Evolutionary conservation across 2,329 filamentous ascomycete genomes (phyloP).

Genomic region (Thyridium curvatum): DNA sequence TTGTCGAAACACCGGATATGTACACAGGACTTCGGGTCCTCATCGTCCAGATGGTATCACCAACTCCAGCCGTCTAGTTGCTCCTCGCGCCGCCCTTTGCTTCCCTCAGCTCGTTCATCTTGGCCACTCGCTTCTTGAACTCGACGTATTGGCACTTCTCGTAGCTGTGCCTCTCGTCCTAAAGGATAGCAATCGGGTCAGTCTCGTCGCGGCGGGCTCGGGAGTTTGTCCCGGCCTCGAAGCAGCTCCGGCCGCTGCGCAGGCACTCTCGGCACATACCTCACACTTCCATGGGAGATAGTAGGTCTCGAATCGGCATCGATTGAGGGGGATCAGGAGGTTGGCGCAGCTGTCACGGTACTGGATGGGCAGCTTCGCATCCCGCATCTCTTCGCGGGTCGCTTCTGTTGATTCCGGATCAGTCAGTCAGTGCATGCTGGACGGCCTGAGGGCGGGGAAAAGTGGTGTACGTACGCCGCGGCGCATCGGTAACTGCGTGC

Average conservation of each 20-base stretch:
- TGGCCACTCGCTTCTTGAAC: conserved; percentile 96
- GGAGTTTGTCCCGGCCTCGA: no score
- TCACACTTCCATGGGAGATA: conserved; percentile 98
- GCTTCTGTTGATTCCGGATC: conserved; percentile 47
- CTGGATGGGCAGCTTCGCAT: conserved; percentile 76
- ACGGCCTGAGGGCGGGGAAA: no score
- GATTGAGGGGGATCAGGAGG: conserved; percentile 91
- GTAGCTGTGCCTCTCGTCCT: conserved; percentile 96
- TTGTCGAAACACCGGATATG: no score
- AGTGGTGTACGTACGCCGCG: no score
- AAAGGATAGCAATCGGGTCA: conserved; percentile 7
- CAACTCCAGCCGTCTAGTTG: conserved; percentile 50
- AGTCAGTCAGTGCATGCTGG: no score
- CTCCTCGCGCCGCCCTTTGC: conserved; percentile 79
- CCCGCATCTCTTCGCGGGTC: conserved; percentile 88
- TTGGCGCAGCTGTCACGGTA: conserved; percentile 96
- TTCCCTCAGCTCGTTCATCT: conserved; percentile 94
- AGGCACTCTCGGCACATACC: conserved; percentile 50
- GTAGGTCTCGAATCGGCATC: conserved; percentile 85
- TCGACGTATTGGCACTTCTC: conserved; percentile 99
- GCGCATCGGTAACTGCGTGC: no score
- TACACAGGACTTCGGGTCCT: no score
- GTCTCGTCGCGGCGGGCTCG: neutral
- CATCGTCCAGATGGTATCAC: no score
- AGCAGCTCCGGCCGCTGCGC: neutral